Evolutionary conservation across 2,329 filamentous ascomycete genomes (phyloP), one percentile per base, ranked within the genome.

Genomic region (Colletotrichum liaoningense): DNA sequence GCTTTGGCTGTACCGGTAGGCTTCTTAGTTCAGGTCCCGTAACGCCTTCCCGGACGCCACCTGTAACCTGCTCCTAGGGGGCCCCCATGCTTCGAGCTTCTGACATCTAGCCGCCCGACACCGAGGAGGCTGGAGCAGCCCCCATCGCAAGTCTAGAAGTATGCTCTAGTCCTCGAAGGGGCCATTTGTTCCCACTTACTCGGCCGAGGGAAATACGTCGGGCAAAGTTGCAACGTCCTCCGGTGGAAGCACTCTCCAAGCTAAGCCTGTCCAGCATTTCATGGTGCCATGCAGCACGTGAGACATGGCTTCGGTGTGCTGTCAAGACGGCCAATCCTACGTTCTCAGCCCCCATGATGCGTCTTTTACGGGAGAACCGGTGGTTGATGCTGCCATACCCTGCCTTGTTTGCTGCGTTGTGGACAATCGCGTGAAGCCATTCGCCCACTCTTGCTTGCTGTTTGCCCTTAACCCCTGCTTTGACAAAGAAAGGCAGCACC

Each of bases 291-390:
- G 60, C 49, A 60, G 22, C 46, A 60, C 60, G 49, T 66, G 67
- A 66, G 56, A 60, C 67, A 73, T 65, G 49, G 57, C 67, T 62
- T 63, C 28, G 46, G 62, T 73, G 66, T 35, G 70, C 70, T 66
- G 60, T 66, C 56, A 70, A 42, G 59, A 73, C 35, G 26, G 49
- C 70, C 60, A 62, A 49, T 57, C 33, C 35, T 66, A 56, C 52
- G 46, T 38, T 56, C 60, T 56, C 49, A 65, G 35, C 59, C 42
- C 30, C 67, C 19, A 33, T 55, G 66, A 69, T 64, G 33, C 33
- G 26, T 22, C 46, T 49, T 35, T 70, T 26, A 42, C 56, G 26
- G 56, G 49, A 57, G 46, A 57, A 33, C 54, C 66, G 56, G 54
- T 56, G 16, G 19, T 52, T 42, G 42, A 49, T 49, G 8, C 33